Percentiles rank a stretch among this genome's conserved stretches.
These are phyloP conservation scores for Agaricales sp. DNA, from an alignment of 1,284 basidiomycete genomes.

Conservation along the genomic window DNA sequence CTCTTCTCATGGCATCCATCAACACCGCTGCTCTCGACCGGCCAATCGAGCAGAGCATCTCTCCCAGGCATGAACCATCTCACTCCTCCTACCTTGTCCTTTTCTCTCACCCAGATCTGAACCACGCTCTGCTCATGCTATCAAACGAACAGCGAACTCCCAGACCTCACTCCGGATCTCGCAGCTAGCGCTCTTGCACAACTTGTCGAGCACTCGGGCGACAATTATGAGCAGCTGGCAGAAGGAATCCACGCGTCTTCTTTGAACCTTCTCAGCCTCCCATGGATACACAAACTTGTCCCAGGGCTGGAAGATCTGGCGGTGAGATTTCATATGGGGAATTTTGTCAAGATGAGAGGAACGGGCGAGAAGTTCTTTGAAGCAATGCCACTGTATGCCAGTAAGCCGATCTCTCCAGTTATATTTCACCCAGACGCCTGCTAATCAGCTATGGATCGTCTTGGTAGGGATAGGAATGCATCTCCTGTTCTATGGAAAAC, in stretches of 20 bases:
- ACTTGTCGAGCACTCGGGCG: not conserved
- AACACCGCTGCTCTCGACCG: not conserved
- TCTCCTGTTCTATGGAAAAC: conserved; percentile 59
- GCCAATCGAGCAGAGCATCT: not conserved
- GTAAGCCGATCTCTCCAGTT: conserved; percentile 15
- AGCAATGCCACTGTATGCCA: conserved; percentile 71
- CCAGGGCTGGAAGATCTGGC: conserved; percentile 48
- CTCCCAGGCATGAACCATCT: not conserved
- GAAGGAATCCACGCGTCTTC: conserved; percentile 32
- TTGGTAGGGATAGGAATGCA: conserved; percentile 59
- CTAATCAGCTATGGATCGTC: conserved; percentile 10
- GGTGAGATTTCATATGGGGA: conserved; percentile 45
- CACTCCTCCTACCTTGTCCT: too few species aligned
- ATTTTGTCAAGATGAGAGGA: conserved; percentile 53
- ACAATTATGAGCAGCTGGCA: not conserved
- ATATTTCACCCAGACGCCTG: not conserved
- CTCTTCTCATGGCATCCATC: not conserved
- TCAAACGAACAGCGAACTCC: not conserved
- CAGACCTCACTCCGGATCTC: not conserved
- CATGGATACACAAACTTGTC: conserved; percentile 34
- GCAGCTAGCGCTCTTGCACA: not conserved
- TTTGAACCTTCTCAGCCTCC: conserved; percentile 19
- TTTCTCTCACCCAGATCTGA: not conserved
- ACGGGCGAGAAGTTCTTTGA: conserved; percentile 63
- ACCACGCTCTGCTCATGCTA: not conserved